Base-by-base conservation (phyloP, 1,284 basidiomycete genomes). In the Sporisorium exsertum region DNA sequence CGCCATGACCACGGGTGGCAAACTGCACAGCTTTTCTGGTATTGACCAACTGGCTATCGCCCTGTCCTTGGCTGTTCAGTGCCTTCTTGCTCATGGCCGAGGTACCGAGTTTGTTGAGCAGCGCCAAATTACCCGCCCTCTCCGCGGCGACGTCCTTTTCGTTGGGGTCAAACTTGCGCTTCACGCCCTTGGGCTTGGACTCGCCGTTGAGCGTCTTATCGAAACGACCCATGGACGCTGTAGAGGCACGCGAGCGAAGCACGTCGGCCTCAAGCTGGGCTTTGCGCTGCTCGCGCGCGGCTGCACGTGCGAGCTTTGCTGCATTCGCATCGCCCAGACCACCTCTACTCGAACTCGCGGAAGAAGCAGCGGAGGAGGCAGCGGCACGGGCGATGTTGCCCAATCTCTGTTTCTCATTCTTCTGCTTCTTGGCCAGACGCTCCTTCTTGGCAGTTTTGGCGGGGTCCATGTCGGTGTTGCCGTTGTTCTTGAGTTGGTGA, bases 191-290 rank as follows among this genome's bases (percentile, higher is more conserved):
- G 8, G 74, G 72, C 86, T 94, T 94, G 84, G 93, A 22, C 86
- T 99, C 96, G 22, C 95, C 95, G 55, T 95, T 92, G 27, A 98
- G 89, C 81, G 89, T 91, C 79, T 90, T 91, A 86, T 98, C 95
- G 82, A 97, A 88, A 65, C 87, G 87, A 78, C 96, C 96, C 91
- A 98, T 91, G 78, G 92, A 94, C 0, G 94, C 96, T 0, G 96
- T 98, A 67, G 93, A 93, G 42, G 89, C 87, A 62, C 93, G 90
- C n/a, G 92, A 91, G 2, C 92, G 90, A 6, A 92, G 90, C 37
- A 97, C 88, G 6, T 92, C 92, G 58, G 89, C 89, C 43, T 95
- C 92, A 20, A 97, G 90, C 20, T 94, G 91, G 18, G 86, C 83
- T 85, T 94, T 94, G 26, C 93, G 89, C 57, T 88, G 87, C 37